Percentiles rank a stretch among this genome's conserved stretches.
Evolutionary conservation across 2,329 filamentous ascomycete genomes (phyloP).

Genomic region (Fusarium sp.): DNA sequence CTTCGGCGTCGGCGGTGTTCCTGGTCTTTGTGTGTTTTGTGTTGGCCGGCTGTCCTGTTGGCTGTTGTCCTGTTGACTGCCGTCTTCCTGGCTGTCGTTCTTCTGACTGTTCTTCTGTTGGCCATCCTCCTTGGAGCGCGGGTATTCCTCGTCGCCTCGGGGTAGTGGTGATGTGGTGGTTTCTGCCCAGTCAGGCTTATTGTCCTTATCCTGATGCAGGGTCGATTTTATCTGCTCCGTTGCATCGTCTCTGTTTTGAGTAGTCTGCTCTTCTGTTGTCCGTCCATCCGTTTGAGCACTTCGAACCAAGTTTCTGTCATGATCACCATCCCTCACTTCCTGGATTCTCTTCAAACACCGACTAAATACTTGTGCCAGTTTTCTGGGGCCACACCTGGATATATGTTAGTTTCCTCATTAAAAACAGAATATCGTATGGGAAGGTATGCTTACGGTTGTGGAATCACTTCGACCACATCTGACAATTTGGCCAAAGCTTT

Average conservation of each 20-base stretch:
- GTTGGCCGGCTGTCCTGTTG: not conserved
- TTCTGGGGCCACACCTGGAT: conserved; percentile 49
- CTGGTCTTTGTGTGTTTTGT: not conserved
- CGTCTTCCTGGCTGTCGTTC: not conserved
- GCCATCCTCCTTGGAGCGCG: not conserved
- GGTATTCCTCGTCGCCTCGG: not conserved
- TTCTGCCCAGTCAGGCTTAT: not conserved
- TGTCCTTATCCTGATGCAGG: not conserved
- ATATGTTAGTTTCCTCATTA: not conserved
- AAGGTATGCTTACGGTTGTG: conserved; percentile 50
- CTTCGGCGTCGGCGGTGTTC: not conserved
- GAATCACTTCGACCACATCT: conserved; percentile 51
- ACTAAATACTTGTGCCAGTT: conserved; percentile 50
- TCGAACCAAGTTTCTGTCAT: not conserved
- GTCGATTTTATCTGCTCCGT: conserved; percentile 8
- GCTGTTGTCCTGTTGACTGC: not conserved
- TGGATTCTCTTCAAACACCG: conserved; percentile 40
- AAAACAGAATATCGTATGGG: accelerated
- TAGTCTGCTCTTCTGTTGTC: not conserved
- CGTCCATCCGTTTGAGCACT: not conserved
- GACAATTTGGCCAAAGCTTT: conserved; percentile 44
- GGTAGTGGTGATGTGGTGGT: not conserved
- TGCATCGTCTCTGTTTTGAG: not conserved
- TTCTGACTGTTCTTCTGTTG: not conserved
- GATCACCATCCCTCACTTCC: not conserved